phyloP scores from a whole-genome alignment of 2,329 filamentous ascomycete species.

The Alternaria gaisen region DNA sequence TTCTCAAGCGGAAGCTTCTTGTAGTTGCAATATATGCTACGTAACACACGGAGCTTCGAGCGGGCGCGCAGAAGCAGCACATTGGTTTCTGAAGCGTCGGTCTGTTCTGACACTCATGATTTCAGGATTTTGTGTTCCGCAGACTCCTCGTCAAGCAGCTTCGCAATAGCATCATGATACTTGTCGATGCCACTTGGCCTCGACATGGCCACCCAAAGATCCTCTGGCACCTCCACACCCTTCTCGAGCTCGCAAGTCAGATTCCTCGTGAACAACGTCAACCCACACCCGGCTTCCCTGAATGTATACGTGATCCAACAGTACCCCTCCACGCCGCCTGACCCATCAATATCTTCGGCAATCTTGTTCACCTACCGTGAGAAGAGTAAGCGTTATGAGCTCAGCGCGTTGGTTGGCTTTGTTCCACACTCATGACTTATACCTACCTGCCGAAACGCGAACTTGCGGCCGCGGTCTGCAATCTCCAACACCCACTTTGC shows the following conservation, averaged over 20 bases:
- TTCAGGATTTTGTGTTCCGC: not conserved
- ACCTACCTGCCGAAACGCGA: not conserved
- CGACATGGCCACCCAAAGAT: not conserved
- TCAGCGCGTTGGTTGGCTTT: too few species aligned
- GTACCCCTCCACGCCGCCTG: not conserved
- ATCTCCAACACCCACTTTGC: not conserved
- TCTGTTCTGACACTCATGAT: not conserved
- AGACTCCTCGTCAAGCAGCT: not conserved
- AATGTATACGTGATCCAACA: not conserved
- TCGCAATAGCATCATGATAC: not conserved
- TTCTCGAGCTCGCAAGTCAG: not conserved
- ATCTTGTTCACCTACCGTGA: not conserved
- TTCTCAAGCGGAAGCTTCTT: conserved; percentile 78
- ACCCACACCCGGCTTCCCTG: accelerated
- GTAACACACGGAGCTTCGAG: not conserved
- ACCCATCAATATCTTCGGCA: not conserved
- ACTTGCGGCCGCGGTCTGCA: not conserved
- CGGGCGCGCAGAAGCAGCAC: too few species aligned
- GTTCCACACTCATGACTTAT: too few species aligned
- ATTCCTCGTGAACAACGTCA: not conserved
- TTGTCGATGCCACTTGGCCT: not conserved
- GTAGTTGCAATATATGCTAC: conserved; percentile 32
- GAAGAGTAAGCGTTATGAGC: too few species aligned
- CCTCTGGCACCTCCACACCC: not conserved
- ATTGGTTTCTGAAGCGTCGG: accelerated